A percentile compares a stretch with the other conserved stretches of the same genome.
phyloP scores from a whole-genome alignment of 176 grass and related monocot genomes.

The Typha latifolia region DNA sequence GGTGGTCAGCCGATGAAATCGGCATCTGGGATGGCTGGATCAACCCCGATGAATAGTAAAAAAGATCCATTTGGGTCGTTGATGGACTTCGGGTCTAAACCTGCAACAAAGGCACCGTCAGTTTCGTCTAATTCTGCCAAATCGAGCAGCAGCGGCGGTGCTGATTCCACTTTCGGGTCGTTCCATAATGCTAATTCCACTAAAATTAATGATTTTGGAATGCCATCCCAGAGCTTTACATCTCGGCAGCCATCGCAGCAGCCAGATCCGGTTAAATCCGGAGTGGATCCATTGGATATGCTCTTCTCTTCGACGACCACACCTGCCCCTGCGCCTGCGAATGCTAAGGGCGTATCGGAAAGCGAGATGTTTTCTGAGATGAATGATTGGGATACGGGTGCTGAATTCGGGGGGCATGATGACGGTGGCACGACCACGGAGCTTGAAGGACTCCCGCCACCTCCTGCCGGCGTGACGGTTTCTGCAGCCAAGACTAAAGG shows the following conservation, averaged over 20 bases:
- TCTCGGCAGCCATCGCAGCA: slow-evolving; percentile 21
- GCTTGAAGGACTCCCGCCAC: slow-evolving; percentile 73
- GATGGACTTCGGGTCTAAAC: slow-evolving; percentile 52
- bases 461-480: slow-evolving; percentile 65
- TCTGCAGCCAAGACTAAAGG: slow-evolving; percentile 64
- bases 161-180: slow-evolving; percentile 41
- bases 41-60: slow-evolving; percentile 39
- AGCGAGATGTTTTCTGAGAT: slow-evolving; percentile 64
- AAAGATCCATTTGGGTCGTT: slow-evolving; percentile 83
- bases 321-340: slow-evolving; percentile 23
- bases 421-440: slow-evolving; percentile 52
- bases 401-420: slow-evolving; percentile 56
- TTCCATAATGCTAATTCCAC: slow-evolving; percentile 34
- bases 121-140: slow-evolving; percentile 30
- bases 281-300: slow-evolving; percentile 51
- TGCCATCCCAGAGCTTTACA: slow-evolving; percentile 20
- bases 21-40: slow-evolving; percentile 16
- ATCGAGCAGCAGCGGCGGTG: not conserved
- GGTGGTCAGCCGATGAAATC: slow-evolving; percentile 46
- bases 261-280: slow-evolving; percentile 21
- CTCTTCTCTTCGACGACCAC: slow-evolving; percentile 63
- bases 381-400: slow-evolving; percentile 76
- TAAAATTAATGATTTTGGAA: slow-evolving; percentile 17
- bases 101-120: slow-evolving; percentile 27
- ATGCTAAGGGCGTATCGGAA: slow-evolving; percentile 14